Evolutionary conservation across 371 early-diverging fungal species (phyloP).

Genomic region (Amoeboaphelidium protococcarum): DNA sequence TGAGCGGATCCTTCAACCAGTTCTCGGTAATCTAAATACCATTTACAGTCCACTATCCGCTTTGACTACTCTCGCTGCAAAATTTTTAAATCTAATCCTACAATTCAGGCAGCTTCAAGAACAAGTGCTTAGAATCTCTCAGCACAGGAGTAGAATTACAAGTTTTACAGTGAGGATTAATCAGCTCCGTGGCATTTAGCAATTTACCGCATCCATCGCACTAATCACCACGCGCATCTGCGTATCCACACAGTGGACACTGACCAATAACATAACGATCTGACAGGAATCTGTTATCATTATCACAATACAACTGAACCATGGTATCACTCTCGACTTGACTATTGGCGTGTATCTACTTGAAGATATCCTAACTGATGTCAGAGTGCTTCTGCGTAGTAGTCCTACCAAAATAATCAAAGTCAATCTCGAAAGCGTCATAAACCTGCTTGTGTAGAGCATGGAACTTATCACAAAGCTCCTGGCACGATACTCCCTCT

Average conservation of each 20-base stretch:
- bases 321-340: constrained; percentile 43
- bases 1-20: constrained; percentile 93
- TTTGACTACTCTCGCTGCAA: constrained; percentile 22
- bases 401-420: constrained; percentile 95
- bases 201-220: constrained; percentile 93
- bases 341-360: constrained; percentile 43
- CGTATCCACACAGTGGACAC: constrained; percentile 76
- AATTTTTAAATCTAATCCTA: constrained; percentile 37
- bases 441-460: constrained; percentile 69
- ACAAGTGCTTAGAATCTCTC: constrained; percentile 72
- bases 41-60: constrained; percentile 69
- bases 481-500: constrained; percentile 64
- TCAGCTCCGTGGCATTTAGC: constrained; percentile 74
- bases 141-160: constrained; percentile 34
- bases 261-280: constrained; percentile 97
- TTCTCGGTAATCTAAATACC: constrained; percentile 68
- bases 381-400: constrained; percentile 66
- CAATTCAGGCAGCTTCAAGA: constrained; percentile 60
- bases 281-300: constrained; percentile 78
- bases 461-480: constrained; percentile 90
- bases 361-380: constrained; percentile 82
- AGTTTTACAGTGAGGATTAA: constrained; percentile 85
- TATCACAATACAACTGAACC: constrained; percentile 79
- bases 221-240: constrained; percentile 97
- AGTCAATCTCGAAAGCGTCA: constrained; percentile 86